Percentiles rank a stretch among this genome's conserved stretches.
These are phyloP conservation scores for Aspergillus caelatus DNA, from an alignment of 2,329 filamentous ascomycete genomes.

Conservation along the genomic window DNA sequence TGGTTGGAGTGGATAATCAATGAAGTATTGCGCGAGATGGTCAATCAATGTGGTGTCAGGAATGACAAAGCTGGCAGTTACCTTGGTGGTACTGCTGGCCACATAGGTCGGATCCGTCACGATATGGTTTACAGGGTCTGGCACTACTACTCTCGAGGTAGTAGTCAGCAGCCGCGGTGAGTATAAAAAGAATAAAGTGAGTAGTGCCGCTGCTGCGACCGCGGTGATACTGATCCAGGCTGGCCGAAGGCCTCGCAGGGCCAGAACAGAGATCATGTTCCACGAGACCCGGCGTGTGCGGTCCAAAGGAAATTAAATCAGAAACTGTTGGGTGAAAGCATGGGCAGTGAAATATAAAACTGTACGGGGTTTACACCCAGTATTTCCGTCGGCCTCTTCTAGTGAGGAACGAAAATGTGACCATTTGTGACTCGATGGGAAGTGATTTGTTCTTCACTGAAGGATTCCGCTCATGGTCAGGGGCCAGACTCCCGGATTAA, in stretches of 20 bases:
- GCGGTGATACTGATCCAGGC: background rate
- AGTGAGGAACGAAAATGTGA: background rate
- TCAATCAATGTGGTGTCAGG: background rate
- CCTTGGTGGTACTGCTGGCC: background rate
- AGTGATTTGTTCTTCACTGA: background rate
- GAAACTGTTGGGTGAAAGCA: background rate
- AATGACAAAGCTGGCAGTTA: no score
- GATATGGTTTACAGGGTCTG: background rate
- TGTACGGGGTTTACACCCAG: background rate
- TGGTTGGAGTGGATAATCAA: conserved; percentile 6
- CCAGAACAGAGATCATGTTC: background rate
- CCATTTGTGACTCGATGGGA: background rate
- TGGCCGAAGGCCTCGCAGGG: background rate
- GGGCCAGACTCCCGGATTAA: background rate
- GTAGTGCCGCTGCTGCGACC: background rate
- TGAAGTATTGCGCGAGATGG: conserved; percentile 7
- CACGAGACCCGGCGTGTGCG: no score
- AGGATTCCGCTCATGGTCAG: background rate
- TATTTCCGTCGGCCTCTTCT: no score
- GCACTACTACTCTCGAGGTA: background rate
- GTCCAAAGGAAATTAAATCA: background rate
- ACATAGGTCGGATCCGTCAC: background rate
- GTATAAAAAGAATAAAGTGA: background rate
- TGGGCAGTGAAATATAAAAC: background rate
- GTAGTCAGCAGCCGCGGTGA: background rate